These are phyloP conservation scores for Globomyces pollinis-pini DNA, from an alignment of 192 early-diverging fungal genomes.

Conservation along the genomic window DNA sequence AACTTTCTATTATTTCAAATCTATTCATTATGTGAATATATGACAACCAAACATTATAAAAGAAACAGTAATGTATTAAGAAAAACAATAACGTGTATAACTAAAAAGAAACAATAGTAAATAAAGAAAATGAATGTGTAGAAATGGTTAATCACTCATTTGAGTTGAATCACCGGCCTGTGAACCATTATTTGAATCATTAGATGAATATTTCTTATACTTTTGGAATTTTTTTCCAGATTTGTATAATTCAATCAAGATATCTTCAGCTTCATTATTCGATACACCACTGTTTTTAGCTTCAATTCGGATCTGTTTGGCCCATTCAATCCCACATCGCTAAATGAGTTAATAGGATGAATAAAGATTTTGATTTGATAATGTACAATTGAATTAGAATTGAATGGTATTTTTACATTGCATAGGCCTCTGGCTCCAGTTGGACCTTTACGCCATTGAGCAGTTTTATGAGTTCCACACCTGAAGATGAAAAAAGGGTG, in stretches of 20 bases:
- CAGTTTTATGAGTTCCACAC: conserved; percentile 76
- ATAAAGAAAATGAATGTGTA: no score
- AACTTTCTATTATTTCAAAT: not conserved
- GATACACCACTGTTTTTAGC: conserved; percentile 4
- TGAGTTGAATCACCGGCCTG: not conserved
- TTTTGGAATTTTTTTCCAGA: not conserved
- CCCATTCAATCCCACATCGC: conserved; percentile 13
- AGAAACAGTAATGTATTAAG: no score
- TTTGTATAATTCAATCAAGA: not conserved
- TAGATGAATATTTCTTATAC: not conserved
- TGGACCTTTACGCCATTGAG: conserved; percentile 83
- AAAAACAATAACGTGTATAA: no score
- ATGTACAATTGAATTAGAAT: no score
- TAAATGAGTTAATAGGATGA: conserved; percentile 7
- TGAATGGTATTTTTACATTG: conserved; percentile 58
- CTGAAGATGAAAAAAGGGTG: no score
- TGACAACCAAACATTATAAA: not conserved
- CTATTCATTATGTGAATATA: not conserved
- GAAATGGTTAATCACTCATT: conserved; percentile 3
- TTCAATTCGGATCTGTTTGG: conserved; percentile 11
- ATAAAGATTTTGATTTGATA: no score
- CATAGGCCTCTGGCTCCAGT: conserved; percentile 74
- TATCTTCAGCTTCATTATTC: conserved; percentile 5
- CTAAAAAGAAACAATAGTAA: no score
- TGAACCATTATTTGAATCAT: not conserved